Percentiles rank a stretch among this genome's conserved stretches.
Evolutionary conservation across 2,329 filamentous ascomycete genomes (phyloP).

Genomic region (Chaetomiaceae sp.): DNA sequence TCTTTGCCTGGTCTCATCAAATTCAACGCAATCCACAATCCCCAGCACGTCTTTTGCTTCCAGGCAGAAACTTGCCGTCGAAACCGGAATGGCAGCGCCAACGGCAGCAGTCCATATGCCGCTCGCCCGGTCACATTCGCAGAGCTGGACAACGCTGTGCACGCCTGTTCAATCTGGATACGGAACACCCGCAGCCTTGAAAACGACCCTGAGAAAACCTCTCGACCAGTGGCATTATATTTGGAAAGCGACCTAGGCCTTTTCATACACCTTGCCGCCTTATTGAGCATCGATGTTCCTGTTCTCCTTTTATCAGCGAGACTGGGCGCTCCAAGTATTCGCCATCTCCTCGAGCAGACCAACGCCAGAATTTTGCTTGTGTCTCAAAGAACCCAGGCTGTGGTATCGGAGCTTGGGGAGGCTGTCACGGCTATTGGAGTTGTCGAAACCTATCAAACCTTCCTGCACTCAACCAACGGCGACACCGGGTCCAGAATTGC

Average conservation of each 20-base stretch:
- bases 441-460: too few species aligned
- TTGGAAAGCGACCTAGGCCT: background rate
- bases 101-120: background rate
- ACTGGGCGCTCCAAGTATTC: too few species aligned
- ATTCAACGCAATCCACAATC: background rate
- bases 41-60: background rate
- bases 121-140: background rate
- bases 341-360: too few species aligned
- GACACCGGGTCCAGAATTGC: too few species aligned
- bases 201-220: too few species aligned
- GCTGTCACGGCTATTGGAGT: too few species aligned
- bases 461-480: too few species aligned
- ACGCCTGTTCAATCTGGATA: background rate
- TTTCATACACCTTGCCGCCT: background rate
- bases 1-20: background rate
- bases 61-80: background rate
- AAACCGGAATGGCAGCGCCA: background rate
- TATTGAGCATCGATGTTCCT: background rate
- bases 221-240: too few species aligned
- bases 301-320: too few species aligned
- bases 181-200: background rate
- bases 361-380: too few species aligned
- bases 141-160: background rate
- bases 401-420: too few species aligned
- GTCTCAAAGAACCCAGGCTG: too few species aligned